Evolutionary conservation across 805 yeast genomes (phyloP).

Genomic region (Grigorovia yakushimaensis): DNA sequence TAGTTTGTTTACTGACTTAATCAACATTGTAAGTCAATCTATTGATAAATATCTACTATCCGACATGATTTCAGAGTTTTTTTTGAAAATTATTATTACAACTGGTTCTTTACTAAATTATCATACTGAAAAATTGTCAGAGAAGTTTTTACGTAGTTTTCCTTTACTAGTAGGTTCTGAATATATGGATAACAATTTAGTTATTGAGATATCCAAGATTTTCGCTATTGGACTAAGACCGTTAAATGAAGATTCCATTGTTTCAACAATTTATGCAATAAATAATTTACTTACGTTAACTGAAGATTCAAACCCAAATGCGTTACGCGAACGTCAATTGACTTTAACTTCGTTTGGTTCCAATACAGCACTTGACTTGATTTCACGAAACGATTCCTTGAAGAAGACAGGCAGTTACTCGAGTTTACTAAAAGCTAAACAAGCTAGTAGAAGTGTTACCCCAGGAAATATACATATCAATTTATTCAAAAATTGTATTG

Average conservation of each 20-base stretch:
- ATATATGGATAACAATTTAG: slow-evolving; percentile 36
- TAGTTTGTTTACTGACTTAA: slow-evolving; percentile 35
- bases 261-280: slow-evolving; percentile 75
- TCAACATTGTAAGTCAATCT: slow-evolving; percentile 39
- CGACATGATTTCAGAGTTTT: slow-evolving; percentile 11
- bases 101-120: slow-evolving; percentile 46
- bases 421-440: slow-evolving; percentile 1
- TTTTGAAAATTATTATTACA: slow-evolving; percentile 36
- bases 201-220: slow-evolving; percentile 43
- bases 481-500: slow-evolving; percentile 52
- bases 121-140: slow-evolving; percentile 26
- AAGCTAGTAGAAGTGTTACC: slow-evolving; percentile 9
- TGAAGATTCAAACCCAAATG: slow-evolving; percentile 32
- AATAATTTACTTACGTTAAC: slow-evolving; percentile 60
- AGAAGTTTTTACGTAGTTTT: slow-evolving; percentile 31
- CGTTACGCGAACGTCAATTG: slow-evolving; percentile 28
- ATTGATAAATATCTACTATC: slow-evolving; percentile 39
- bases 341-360: slow-evolving; percentile 16
- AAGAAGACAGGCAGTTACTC: not conserved
- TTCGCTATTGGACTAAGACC: slow-evolving; percentile 60
- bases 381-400: not conserved
- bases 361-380: not conserved
- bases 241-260: slow-evolving; percentile 70
- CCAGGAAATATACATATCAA: slow-evolving; percentile 12
- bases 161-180: slow-evolving; percentile 52